Evolutionary conservation across 2,329 filamentous ascomycete species (phyloP).

Genomic region (Aspergillus neoniger): DNA sequence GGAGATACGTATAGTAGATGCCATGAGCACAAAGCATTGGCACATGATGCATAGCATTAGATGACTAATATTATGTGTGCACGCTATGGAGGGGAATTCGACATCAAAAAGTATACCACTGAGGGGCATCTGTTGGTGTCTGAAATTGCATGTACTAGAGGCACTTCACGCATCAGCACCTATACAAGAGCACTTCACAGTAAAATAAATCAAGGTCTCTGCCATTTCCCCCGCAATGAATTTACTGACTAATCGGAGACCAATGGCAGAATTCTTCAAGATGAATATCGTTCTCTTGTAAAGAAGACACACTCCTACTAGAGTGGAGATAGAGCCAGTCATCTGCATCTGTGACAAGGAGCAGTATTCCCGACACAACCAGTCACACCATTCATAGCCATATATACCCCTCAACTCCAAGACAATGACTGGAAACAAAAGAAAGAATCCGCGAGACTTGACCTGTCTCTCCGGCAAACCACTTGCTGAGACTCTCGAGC

Average conservation of each 20-base stretch:
- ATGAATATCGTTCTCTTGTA: not conserved
- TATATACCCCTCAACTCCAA: not conserved
- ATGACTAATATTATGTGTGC: no score
- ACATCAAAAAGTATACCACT: not conserved
- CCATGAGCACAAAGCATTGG: no score
- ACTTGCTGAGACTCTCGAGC: conserved; percentile 31
- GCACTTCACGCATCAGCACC: not conserved
- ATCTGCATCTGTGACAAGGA: not conserved
- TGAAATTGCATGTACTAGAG: not conserved
- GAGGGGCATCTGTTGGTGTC: not conserved
- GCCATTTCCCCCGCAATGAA: not conserved
- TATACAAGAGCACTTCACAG: not conserved
- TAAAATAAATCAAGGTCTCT: not conserved
- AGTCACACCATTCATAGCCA: not conserved
- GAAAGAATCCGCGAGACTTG: conserved; percentile 25
- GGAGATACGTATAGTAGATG: no score
- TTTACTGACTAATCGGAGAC: not conserved
- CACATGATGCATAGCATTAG: no score
- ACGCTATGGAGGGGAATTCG: not conserved
- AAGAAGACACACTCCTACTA: not conserved
- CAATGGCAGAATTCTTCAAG: conserved; percentile 6
- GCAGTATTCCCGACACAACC: not conserved
- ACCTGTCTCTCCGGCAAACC: conserved; percentile 29
- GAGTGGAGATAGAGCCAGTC: not conserved
- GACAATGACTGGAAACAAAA: conserved; percentile 22